Evolutionary conservation across 2,329 filamentous ascomycete genomes (phyloP), one percentile per base, ranked within the genome.

Genomic region (Pseudofabraea citricarpa): DNA sequence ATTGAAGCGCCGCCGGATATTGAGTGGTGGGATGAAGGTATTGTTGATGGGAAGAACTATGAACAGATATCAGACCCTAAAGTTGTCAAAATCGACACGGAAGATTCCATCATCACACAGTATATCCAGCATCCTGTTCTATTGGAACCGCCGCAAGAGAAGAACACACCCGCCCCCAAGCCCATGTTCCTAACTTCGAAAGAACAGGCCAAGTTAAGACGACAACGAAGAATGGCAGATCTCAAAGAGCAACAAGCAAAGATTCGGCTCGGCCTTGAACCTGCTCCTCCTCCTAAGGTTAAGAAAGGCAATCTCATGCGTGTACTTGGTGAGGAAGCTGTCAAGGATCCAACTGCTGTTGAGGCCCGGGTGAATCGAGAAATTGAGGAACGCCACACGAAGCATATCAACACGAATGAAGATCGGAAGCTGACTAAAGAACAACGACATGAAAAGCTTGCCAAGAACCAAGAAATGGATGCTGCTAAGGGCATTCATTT

Each of bases 261-360:
- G 70, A 93, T 97, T 49, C 79, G 91, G 46, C 73, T 98, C 9
- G 93, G 93, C 16, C 75, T 98, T 12, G 85, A 91, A 47, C 89
- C 90, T 3, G 88, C 91, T 16, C 90, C 90, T 21, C 86, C 90
- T 20, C 91, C 93, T 9, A 98, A 97, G 67, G 89, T 98, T 55
- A 97, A 96, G 69, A 94, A 94, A 66, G 87, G 85, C 45, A 98
- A 98, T 64, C 78, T 98, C 61, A 98, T 98, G 93, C 85, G 90
- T 45, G 93, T 98, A 22, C 75, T 96, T 44, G 93, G 93, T 50
- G 89, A 96, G 46, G 61, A 63, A 45, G 84, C 84, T 15, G 91
- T 98, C 53, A 94, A 95, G 61, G 93, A 98, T 66, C 93, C 93
- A 6, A 98, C 94, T 1, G 93, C 93, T 4, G 93, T 98, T 36